These are phyloP conservation scores for Starmerella apicola DNA, from an alignment of 805 yeast genomes.

Conservation along the genomic window DNA sequence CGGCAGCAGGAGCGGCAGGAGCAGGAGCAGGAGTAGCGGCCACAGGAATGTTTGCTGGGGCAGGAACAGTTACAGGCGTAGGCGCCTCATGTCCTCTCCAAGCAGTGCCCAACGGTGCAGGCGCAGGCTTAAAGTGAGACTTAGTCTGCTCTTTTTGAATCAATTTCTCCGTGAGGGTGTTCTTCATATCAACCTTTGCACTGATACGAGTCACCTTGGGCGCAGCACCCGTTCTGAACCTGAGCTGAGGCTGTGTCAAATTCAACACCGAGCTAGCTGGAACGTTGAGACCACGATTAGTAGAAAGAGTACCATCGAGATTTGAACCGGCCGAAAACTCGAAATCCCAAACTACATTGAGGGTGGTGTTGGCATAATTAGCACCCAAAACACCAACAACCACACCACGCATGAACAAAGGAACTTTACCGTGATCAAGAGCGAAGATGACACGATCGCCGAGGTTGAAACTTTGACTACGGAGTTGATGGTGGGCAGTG, in stretches of 20 bases:
- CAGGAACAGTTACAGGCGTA: neutral
- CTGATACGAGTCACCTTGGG: slow-evolving; percentile 1
- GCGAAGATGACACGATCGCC: slow-evolving; percentile 88
- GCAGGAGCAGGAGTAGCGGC: too few species aligned
- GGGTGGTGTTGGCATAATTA: slow-evolving; percentile 32
- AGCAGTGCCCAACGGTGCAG: slow-evolving; percentile 6
- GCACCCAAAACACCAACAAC: slow-evolving; percentile 51
- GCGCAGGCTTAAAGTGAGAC: neutral
- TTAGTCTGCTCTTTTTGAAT: neutral
- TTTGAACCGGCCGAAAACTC: slow-evolving; percentile 73
- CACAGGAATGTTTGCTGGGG: too few species aligned
- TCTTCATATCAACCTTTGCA: slow-evolving; percentile 7
- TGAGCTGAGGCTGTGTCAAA: slow-evolving; percentile 58
- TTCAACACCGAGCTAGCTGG: slow-evolving; percentile 76
- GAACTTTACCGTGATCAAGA: slow-evolving; percentile 79
- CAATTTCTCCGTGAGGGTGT: neutral
- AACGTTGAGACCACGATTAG: slow-evolving; percentile 73
- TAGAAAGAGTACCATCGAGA: slow-evolving; percentile 60
- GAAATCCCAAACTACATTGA: slow-evolving; percentile 74
- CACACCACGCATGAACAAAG: slow-evolving; percentile 77
- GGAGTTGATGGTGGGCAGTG: slow-evolving; percentile 56
- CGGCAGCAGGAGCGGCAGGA: slow-evolving; percentile 19
- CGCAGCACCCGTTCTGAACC: slow-evolving; percentile 57
- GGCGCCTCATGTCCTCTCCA: neutral
- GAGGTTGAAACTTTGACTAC: slow-evolving; percentile 61